phyloP scores from a whole-genome alignment of 768 basidiomycete species.

The Pleurotus salmoneostramineus region DNA sequence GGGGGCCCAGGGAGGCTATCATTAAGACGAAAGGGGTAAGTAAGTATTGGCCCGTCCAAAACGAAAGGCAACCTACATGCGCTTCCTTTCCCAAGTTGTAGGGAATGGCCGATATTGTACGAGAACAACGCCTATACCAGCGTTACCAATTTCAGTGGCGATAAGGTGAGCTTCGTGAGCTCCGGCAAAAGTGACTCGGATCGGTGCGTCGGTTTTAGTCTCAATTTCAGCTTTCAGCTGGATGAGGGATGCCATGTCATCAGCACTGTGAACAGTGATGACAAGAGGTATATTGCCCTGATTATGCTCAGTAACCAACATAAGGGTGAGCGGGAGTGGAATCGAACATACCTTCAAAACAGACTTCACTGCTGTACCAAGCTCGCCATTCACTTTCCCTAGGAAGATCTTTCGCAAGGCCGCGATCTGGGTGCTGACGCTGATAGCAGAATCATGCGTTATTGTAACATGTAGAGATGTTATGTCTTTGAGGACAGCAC shows the following conservation, averaged over 20 bases:
- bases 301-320: background rate
- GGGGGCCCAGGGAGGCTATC: slow-evolving; percentile 39
- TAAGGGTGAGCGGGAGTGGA: background rate
- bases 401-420: slow-evolving; percentile 50
- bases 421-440: slow-evolving; percentile 68
- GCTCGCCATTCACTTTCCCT: slow-evolving; percentile 31
- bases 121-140: slow-evolving; percentile 69
- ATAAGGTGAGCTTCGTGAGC: slow-evolving; percentile 70
- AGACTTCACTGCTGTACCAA: slow-evolving; percentile 36
- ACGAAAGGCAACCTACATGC: slow-evolving; percentile 39
- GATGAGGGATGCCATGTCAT: slow-evolving; percentile 65
- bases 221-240: slow-evolving; percentile 56
- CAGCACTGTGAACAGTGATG: slow-evolving; percentile 59
- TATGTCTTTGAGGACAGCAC: slow-evolving; percentile 56
- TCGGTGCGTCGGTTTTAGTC: slow-evolving; percentile 16
- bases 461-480: slow-evolving; percentile 62
- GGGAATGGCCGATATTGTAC: slow-evolving; percentile 69
- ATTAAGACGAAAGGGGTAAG: background rate
- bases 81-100: slow-evolving; percentile 54
- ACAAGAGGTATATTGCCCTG: slow-evolving; percentile 61
- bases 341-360: slow-evolving; percentile 36
- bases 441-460: slow-evolving; percentile 35
- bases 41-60: too few species aligned
- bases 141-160: slow-evolving; percentile 65
- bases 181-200: slow-evolving; percentile 50